These are phyloP conservation scores for Hericium coralloides DNA, from an alignment of 768 basidiomycete species.

Conservation along the genomic window DNA sequence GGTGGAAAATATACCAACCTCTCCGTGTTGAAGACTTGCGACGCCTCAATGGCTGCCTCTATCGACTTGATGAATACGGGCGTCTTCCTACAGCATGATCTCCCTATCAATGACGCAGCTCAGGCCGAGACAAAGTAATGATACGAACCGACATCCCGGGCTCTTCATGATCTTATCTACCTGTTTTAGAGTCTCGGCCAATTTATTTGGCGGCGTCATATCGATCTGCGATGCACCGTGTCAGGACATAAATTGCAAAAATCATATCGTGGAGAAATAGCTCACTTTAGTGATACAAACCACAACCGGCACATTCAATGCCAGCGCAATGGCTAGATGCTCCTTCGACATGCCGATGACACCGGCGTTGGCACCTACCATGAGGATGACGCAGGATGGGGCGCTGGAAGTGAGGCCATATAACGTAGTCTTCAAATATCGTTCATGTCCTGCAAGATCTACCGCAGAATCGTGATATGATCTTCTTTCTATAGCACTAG, in stretches of 20 bases:
- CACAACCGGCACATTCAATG: slow-evolving; percentile 86
- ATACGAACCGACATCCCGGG: slow-evolving; percentile 78
- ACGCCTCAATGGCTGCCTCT: slow-evolving; percentile 75
- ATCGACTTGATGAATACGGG: slow-evolving; percentile 79
- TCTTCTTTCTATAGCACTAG: not conserved
- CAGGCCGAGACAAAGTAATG: not conserved
- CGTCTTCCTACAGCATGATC: slow-evolving; percentile 43
- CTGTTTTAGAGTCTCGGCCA: slow-evolving; percentile 88
- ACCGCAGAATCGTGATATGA: not conserved
- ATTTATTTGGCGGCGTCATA: slow-evolving; percentile 91
- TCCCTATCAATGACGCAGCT: not conserved
- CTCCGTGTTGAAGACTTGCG: slow-evolving; percentile 65
- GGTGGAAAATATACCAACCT: slow-evolving; percentile 33
- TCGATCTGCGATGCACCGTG: slow-evolving; percentile 52
- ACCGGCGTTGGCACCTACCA: slow-evolving; percentile 93
- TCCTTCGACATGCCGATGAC: slow-evolving; percentile 92
- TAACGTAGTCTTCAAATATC: slow-evolving; percentile 86
- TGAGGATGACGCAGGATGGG: slow-evolving; percentile 85
- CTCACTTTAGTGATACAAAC: slow-evolving; percentile 89
- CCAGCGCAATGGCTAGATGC: slow-evolving; percentile 90
- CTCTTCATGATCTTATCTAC: slow-evolving; percentile 86
- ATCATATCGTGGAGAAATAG: not conserved
- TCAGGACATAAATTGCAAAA: not conserved
- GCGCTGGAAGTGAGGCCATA: slow-evolving; percentile 93
- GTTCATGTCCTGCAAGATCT: slow-evolving; percentile 96